These are phyloP conservation scores for Diaporthe nobilis DNA, from an alignment of 2,329 filamentous ascomycete genomes.

Conservation along the genomic window DNA sequence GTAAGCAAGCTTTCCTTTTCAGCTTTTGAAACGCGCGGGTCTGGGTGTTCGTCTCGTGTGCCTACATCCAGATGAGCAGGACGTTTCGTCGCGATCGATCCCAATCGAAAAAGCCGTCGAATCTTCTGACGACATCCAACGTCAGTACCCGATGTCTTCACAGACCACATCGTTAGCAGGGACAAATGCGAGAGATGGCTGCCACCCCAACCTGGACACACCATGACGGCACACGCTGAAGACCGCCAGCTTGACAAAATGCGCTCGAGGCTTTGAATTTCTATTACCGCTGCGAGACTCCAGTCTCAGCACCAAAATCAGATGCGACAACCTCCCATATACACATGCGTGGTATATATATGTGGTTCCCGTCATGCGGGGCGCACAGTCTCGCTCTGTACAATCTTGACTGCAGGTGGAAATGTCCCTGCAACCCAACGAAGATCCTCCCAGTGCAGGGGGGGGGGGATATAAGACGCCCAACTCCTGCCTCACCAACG, in stretches of 20 bases:
- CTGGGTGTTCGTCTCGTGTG: background rate
- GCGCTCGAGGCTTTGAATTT: background rate
- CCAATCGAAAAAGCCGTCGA: background rate
- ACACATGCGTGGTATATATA: conserved; percentile 15
- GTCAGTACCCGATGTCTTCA: too few relatives aligned
- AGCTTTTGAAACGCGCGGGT: background rate
- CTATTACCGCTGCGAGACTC: conserved; percentile 19
- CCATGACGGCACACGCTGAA: background rate
- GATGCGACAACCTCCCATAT: conserved; percentile 11
- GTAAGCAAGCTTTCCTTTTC: background rate
- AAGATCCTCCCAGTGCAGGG: background rate
- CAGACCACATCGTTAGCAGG: background rate
- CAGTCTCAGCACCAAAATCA: background rate
- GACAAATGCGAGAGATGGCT: background rate
- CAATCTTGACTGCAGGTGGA: background rate
- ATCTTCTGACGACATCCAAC: too few relatives aligned
- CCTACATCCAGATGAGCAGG: background rate
- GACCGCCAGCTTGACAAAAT: background rate
- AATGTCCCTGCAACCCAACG: background rate
- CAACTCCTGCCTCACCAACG: conserved; percentile 18
- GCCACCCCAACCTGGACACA: background rate
- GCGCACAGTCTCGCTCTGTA: background rate
- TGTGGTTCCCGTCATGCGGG: background rate
- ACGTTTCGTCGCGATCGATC: too few relatives aligned
- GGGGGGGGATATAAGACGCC: background rate